Base-by-base conservation (phyloP, 2,329 filamentous ascomycete species). In the Xylariaceae sp. region DNA sequence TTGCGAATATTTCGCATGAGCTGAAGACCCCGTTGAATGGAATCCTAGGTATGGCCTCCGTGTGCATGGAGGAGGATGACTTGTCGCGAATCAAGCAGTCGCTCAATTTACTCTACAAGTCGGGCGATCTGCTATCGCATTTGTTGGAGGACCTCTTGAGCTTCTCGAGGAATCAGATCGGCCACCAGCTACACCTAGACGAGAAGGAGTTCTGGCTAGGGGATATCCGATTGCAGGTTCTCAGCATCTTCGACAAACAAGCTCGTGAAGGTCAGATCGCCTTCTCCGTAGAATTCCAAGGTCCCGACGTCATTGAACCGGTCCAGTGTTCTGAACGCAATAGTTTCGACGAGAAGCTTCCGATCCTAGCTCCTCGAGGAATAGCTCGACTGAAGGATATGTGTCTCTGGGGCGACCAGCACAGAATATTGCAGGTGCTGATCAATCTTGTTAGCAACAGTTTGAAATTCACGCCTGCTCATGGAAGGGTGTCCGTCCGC, bases 21-120 rank as follows among this genome's bases (percentile, higher is more conserved):
- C 78, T 99, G 34, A 95, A 96, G 68, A 99, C 94, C 1, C 94
- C 94, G 0, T 78, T 97, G 53, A 97, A 97, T 66, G 94, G 92
- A 12, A 96, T 97, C 46, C 78, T 99, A 64, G 94, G 94, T 55
- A 94, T 96, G 87, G 92, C 87, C 62, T 88, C 90, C 0, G 87
- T 96, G 0, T 94, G 89, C 70, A 94, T 96, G 89, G 88, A 91
- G 59, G 91, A 96, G 68, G 86, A 92, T 46, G 89, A 95, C 63
- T 74, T 91, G 13, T 70, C 78, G 30, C 83, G 86, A 60, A 84
- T 96, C 59, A 91, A 92, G 69, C 83, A 91, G 61, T 94, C 88
- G 1, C 76, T 96, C 5, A 88, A 89, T 63, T 90, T 91, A 16
- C 85, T 96, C 18, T 96, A 95, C 72, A 94, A 92, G 70, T 92